Evolutionary conservation across 257 asterid species (phyloP).

Genomic region (Fraxinus excelsior): DNA sequence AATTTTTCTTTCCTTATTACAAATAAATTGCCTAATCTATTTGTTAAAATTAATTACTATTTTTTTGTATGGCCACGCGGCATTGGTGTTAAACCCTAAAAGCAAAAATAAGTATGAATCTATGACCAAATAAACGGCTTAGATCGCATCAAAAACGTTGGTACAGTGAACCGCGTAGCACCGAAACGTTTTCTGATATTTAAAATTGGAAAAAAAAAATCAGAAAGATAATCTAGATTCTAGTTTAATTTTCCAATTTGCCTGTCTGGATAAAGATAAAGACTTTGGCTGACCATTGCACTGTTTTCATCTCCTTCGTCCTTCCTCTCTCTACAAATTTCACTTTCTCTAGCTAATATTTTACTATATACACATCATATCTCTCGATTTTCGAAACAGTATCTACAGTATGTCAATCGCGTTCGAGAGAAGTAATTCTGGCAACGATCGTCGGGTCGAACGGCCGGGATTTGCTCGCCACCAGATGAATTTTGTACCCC

Average conservation of each 20-base stretch:
- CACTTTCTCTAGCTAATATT: conserved; percentile 7
- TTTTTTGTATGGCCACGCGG: too few relatives aligned
- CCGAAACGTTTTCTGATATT: neutral
- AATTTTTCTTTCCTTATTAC: too few relatives aligned
- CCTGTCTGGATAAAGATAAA: conserved; percentile 60
- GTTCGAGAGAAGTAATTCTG: conserved; percentile 43
- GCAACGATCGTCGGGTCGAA: conserved; percentile 41
- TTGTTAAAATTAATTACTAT: too few relatives aligned
- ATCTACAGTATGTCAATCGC: conserved; percentile 39
- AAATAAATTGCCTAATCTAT: too few relatives aligned
- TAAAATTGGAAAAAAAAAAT: neutral
- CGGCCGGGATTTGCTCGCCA: conserved; percentile 33
- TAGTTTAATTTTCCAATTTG: conserved; percentile 55
- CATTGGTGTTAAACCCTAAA: too few relatives aligned
- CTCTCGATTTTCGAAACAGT: conserved; percentile 13
- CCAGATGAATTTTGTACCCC: conserved; percentile 26
- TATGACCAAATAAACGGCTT: neutral
- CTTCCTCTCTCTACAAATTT: conserved; percentile 11
- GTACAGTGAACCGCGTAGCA: neutral
- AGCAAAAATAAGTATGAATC: too few relatives aligned
- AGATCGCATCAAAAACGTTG: neutral
- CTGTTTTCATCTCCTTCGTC: conserved; percentile 12
- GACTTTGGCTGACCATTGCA: conserved; percentile 37
- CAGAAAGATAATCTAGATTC: conserved; percentile 34
- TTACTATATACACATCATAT: neutral